Evolutionary conservation across 108 stramenopile species (phyloP).

Genomic region (Craspedostauros australis): DNA sequence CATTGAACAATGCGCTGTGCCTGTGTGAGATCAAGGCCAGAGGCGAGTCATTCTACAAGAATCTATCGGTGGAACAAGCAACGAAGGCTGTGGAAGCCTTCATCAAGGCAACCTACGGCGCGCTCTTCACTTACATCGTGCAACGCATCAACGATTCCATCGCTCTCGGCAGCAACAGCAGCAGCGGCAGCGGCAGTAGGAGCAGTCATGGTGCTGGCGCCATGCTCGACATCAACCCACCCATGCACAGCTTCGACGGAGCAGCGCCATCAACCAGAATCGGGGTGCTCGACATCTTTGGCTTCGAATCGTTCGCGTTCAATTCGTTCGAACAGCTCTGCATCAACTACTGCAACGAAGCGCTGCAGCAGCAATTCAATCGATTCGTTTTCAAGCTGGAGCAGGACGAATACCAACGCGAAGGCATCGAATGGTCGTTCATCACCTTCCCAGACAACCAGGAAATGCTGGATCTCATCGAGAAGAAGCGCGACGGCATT

Average conservation of each 20-base stretch:
- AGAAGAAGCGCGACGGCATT: conserved; percentile 71
- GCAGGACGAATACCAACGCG: conserved; percentile 70
- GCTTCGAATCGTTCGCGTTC: conserved; percentile 92
- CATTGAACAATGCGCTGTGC: conserved; percentile 62
- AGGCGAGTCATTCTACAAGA: conserved; percentile 67
- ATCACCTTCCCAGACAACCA: conserved; percentile 91
- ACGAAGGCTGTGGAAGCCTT: conserved; percentile 83
- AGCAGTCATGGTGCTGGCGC: not conserved
- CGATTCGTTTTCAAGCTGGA: conserved; percentile 85
- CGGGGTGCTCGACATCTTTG: conserved; percentile 97
- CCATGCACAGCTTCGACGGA: too few relatives aligned
- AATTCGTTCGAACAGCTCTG: conserved; percentile 94
- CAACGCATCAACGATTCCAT: conserved; percentile 81
- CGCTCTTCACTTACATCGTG: conserved; percentile 88
- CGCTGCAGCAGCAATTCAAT: conserved; percentile 91
- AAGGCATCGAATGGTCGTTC: conserved; percentile 86
- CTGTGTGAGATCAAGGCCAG: conserved; percentile 67
- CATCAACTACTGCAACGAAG: conserved; percentile 96
- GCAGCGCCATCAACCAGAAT: conserved; percentile 62
- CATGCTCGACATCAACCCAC: too few relatives aligned
- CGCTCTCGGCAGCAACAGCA: conserved; percentile 1
- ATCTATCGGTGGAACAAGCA: conserved; percentile 52
- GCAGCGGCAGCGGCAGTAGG: not conserved
- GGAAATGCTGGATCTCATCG: conserved; percentile 84
- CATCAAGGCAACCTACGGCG: conserved; percentile 87